phyloP scores from a whole-genome alignment of 805 yeast genomes.

The Kregervanrija delftensis region DNA sequence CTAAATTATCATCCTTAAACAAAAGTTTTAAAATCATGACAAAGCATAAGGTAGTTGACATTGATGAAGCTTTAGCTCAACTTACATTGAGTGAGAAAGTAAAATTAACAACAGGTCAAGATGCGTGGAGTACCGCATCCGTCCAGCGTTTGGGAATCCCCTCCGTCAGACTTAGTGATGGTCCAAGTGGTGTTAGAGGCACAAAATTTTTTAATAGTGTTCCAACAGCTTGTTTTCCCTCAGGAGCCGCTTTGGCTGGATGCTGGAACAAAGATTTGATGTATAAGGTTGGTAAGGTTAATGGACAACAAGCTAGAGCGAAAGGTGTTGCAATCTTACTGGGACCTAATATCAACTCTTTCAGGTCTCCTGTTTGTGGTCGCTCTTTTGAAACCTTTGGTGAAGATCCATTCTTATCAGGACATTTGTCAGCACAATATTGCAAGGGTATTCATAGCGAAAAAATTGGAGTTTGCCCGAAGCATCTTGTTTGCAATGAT shows the following conservation, averaged over 20 bases:
- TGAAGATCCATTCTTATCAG: conserved; percentile 44
- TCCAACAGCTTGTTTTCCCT: conserved; percentile 54
- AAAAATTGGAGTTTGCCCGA: conserved; percentile 34
- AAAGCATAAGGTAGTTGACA: background rate
- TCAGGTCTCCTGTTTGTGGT: conserved; percentile 54
- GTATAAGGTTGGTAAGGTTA: conserved; percentile 40
- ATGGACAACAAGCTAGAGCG: conserved; percentile 48
- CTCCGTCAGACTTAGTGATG: conserved; percentile 44
- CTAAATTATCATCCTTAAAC: background rate
- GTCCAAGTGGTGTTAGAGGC: conserved; percentile 62
- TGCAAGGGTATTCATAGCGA: conserved; percentile 33
- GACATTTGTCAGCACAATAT: conserved; percentile 28
- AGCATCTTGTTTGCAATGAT: conserved; percentile 39
- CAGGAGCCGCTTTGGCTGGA: conserved; percentile 54
- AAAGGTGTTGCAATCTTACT: conserved; percentile 46
- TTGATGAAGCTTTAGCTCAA: background rate
- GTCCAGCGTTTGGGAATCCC: conserved; percentile 36
- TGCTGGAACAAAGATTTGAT: conserved; percentile 48
- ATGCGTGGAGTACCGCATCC: conserved; percentile 33
- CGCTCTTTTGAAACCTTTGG: conserved; percentile 56
- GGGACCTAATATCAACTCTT: conserved; percentile 48
- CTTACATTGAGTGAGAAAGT: background rate
- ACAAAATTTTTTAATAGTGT: conserved; percentile 44
- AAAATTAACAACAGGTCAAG: conserved; percentile 10
- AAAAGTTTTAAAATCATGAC: background rate